Conservation (phyloP, 192 early-diverging fungal genomes). For the Coemansia furcata region DNA sequence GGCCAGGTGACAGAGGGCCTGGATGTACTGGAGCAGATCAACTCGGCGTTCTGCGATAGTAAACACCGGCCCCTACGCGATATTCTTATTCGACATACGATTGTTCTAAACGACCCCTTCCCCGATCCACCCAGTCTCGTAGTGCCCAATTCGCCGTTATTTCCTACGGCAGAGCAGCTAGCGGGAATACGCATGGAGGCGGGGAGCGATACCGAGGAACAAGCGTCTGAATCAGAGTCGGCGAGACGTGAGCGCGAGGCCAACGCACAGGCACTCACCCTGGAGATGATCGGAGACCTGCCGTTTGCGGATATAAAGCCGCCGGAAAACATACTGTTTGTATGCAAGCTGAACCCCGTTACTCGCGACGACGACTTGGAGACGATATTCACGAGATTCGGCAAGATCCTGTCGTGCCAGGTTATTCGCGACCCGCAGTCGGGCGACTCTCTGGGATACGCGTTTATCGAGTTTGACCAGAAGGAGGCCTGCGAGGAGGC, state of each 20-base stretch:
- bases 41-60: constrained; percentile 66
- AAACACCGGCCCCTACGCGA: constrained; percentile 74
- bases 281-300: constrained; percentile 97
- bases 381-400: constrained; percentile 92
- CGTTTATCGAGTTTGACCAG: constrained; percentile 94
- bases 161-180: constrained; percentile 70
- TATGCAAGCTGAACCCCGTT: constrained; percentile 89
- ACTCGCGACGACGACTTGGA: constrained; percentile 90
- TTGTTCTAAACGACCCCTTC: constrained; percentile 92
- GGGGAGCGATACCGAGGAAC: constrained; percentile 63
- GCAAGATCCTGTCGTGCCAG: constrained; percentile 83
- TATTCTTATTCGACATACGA: constrained; percentile 87
- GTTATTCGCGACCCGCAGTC: constrained; percentile 84
- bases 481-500: constrained; percentile 87
- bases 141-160: constrained; percentile 67
- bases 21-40: constrained; percentile 81
- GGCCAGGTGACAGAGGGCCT: constrained; percentile 89
- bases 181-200: constrained; percentile 74
- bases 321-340: constrained; percentile 95
- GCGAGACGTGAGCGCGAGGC: constrained; percentile 71
- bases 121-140: constrained; percentile 70
- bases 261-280: constrained; percentile 82
- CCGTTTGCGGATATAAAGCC: constrained; percentile 97
- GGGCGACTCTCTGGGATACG: constrained; percentile 84
- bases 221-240: constrained; percentile 56